Percentiles rank a stretch among this genome's conserved stretches.
Evolutionary conservation across 2,329 filamentous ascomycete genomes (phyloP).

Genomic region (Calonectria leucothoes): DNA sequence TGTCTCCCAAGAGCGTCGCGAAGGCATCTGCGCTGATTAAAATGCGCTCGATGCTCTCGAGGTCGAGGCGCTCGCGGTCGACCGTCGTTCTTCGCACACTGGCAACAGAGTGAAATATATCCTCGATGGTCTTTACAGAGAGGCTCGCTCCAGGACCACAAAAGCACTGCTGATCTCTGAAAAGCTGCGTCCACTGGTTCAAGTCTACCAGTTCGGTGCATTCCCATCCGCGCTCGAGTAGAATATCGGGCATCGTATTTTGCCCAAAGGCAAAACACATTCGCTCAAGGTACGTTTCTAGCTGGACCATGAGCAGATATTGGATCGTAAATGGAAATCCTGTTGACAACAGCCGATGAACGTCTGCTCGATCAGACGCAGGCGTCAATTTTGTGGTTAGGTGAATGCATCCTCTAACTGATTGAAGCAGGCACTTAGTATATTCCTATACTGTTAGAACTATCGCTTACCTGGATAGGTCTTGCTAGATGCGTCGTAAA

Average conservation of each 20-base stretch:
- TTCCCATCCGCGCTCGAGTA: neutral
- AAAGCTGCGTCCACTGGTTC: neutral
- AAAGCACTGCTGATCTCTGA: neutral
- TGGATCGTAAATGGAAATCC: neutral
- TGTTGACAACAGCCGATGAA: too few species aligned
- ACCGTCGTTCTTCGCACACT: neutral
- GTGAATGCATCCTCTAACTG: neutral
- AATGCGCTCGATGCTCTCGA: neutral
- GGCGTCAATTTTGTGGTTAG: neutral
- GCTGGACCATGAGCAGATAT: neutral
- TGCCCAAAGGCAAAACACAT: neutral
- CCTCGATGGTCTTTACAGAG: neutral
- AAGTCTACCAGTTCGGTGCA: neutral
- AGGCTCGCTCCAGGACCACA: too few species aligned
- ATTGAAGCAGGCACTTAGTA: neutral
- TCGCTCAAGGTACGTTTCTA: neutral
- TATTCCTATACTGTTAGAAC: neutral
- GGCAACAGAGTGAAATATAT: neutral
- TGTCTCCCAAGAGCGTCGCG: neutral
- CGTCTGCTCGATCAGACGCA: too few species aligned
- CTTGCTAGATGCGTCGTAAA: too few species aligned
- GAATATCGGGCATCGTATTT: neutral
- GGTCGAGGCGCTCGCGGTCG: neutral
- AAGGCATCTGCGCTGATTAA: neutral
- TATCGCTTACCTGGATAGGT: neutral